A percentile compares a stretch with the other conserved stretches of the same genome.
Conservation (phyloP, 257 asterid species). For the Solanum chilense region DNA sequence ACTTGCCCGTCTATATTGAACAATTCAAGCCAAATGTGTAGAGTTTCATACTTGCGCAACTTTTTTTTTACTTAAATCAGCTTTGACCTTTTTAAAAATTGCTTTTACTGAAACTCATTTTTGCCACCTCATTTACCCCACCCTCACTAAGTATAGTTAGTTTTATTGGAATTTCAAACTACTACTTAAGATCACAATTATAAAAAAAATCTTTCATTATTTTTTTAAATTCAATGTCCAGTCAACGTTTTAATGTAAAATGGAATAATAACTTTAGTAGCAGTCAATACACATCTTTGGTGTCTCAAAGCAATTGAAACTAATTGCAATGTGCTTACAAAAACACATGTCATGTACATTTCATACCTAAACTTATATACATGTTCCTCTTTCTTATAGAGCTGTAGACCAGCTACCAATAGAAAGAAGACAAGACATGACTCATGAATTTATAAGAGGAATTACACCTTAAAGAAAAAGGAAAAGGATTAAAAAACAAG, state of each 20-base stretch:
- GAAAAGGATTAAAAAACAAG: not conserved
- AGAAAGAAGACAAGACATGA: not conserved
- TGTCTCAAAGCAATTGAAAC: not conserved
- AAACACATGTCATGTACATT: not conserved
- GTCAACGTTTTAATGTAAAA: not conserved
- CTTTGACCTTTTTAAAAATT: too few species aligned
- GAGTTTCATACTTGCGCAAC: too few species aligned
- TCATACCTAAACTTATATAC: not conserved
- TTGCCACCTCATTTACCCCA: too few species aligned
- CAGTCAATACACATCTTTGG: not conserved
- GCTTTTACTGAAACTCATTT: too few species aligned
- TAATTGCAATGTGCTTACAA: not conserved
- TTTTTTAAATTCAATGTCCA: not conserved
- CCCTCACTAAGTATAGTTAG: too few species aligned
- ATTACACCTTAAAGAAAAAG: not conserved
- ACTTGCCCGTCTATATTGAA: too few species aligned
- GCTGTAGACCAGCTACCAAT: not conserved
- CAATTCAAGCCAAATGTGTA: too few species aligned
- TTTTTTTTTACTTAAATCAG: too few species aligned
- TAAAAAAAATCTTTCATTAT: not conserved
- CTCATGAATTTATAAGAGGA: not conserved
- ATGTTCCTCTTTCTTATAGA: not conserved
- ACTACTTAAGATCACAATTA: not conserved
- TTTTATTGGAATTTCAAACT: too few species aligned
- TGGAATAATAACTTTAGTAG: not conserved